A percentile compares a stretch with the other conserved stretches of the same genome.
Conservation (phyloP, 129 eudicot genomes). For the Artemisia tridentata region DNA sequence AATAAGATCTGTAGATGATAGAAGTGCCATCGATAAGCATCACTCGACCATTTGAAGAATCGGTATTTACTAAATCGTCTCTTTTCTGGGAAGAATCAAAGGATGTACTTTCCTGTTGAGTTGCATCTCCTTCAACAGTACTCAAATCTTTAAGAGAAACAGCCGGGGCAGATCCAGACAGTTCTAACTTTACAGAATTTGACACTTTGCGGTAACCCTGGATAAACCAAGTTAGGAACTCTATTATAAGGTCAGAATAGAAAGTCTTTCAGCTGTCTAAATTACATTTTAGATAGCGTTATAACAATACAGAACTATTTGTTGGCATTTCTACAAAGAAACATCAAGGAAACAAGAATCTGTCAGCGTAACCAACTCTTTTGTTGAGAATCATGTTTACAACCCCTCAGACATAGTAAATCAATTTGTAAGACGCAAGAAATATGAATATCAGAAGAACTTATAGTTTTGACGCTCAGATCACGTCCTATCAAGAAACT, state of each 20-base stretch:
- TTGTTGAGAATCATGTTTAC: too few relatives aligned
- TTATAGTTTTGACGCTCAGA: background rate
- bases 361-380: background rate
- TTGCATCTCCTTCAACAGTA: constrained; percentile 33
- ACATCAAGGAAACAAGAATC: background rate
- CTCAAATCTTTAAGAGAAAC: constrained; percentile 40
- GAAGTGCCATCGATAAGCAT: constrained; percentile 98
- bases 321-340: background rate
- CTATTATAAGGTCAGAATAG: background rate
- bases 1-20: constrained; percentile 86
- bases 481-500: background rate
- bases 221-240: constrained; percentile 10
- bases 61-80: constrained; percentile 22
- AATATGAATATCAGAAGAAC: background rate
- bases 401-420: too few relatives aligned
- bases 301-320: constrained; percentile 3
- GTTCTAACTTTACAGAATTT: constrained; percentile 34
- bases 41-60: constrained; percentile 73
- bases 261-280: background rate
- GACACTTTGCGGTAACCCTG: constrained; percentile 50
- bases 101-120: constrained; percentile 18
- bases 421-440: background rate
- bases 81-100: constrained; percentile 33
- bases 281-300: background rate
- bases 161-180: constrained; percentile 31